phyloP scores from a whole-genome alignment of 805 yeast species.

The Kuraishia piskuri region DNA sequence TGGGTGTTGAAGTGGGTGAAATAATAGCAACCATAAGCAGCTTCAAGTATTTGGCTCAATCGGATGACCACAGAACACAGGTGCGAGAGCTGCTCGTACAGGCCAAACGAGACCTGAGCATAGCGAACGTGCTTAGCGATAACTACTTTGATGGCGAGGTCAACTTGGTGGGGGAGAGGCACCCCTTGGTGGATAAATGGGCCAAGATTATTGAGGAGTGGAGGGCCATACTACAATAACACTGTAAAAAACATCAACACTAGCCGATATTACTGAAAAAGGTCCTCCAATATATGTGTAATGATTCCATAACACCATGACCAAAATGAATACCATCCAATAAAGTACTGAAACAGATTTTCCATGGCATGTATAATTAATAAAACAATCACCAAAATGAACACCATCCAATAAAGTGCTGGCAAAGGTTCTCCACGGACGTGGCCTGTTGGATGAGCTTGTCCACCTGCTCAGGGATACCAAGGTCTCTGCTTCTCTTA shows the following conservation, averaged over 20 bases:
- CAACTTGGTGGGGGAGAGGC: conserved; percentile 23
- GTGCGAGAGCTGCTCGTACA: conserved; percentile 10
- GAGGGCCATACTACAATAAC: neutral
- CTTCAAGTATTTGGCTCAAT: conserved; percentile 4
- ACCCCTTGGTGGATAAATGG: conserved; percentile 20
- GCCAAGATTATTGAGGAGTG: neutral
- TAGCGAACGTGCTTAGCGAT: conserved; percentile 46
- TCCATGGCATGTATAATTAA: no score
- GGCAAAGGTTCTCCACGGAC: conserved; percentile 90
- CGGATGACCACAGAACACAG: neutral
- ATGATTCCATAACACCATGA: no score
- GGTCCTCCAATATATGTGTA: neutral
- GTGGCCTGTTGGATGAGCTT: conserved; percentile 93
- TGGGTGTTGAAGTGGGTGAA: conserved; percentile 62
- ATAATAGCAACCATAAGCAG: conserved; percentile 40
- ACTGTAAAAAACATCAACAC: neutral
- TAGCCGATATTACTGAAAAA: no score
- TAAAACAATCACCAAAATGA: conserved; percentile 87
- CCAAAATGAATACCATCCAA: conserved; percentile 99
- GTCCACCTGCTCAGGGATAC: conserved; percentile 87
- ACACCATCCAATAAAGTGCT: conserved; percentile 98
- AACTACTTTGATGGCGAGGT: conserved; percentile 46
- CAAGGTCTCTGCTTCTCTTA: conserved; percentile 57
- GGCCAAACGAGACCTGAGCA: conserved; percentile 48
- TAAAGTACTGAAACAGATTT: conserved; percentile 90